Evolutionary conservation across 495 filamentous ascomycete genomes (phyloP).

Genomic region (Geopyxis carbonaria): DNA sequence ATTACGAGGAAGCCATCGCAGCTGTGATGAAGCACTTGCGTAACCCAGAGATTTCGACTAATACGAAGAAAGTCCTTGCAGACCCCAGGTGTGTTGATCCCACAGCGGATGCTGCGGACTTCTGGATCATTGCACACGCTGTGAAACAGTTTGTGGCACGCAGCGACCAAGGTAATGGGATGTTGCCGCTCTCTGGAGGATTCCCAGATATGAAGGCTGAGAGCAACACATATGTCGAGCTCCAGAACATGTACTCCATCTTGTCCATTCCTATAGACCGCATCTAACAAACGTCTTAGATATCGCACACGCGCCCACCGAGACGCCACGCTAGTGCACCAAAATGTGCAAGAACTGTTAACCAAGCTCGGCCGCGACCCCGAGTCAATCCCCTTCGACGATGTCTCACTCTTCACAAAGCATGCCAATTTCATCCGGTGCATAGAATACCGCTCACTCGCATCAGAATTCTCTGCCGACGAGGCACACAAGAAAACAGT

Average conservation of each 20-base stretch:
- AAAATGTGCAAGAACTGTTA: slow-evolving; percentile 46
- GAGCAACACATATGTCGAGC: slow-evolving; percentile 72
- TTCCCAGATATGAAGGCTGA: slow-evolving; percentile 97
- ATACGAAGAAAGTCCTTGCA: slow-evolving; percentile 61
- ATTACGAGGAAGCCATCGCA: slow-evolving; percentile 80
- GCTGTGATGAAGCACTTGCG: slow-evolving; percentile 75
- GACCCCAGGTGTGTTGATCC: slow-evolving; percentile 40
- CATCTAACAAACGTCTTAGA: slow-evolving; percentile 8
- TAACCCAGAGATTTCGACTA: slow-evolving; percentile 44
- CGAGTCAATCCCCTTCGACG: slow-evolving; percentile 42
- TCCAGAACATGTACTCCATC: slow-evolving; percentile 63
- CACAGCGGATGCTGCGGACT: slow-evolving; percentile 33
- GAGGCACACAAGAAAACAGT: slow-evolving; percentile 12
- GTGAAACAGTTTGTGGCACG: slow-evolving; percentile 54
- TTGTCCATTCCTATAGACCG: neutral
- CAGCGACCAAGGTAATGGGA: slow-evolving; percentile 33
- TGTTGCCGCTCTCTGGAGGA: slow-evolving; percentile 69
- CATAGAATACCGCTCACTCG: slow-evolving; percentile 45
- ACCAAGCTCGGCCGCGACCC: slow-evolving; percentile 33
- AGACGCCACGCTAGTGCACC: slow-evolving; percentile 61
- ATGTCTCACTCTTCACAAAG: slow-evolving; percentile 90
- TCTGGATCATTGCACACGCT: slow-evolving; percentile 84
- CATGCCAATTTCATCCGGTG: slow-evolving; percentile 86
- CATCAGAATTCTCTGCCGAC: slow-evolving; percentile 24
- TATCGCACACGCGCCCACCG: slow-evolving; percentile 78